Conservation (phyloP, 352 stramenopile species). For the Globisporangium nodosum region DNA sequence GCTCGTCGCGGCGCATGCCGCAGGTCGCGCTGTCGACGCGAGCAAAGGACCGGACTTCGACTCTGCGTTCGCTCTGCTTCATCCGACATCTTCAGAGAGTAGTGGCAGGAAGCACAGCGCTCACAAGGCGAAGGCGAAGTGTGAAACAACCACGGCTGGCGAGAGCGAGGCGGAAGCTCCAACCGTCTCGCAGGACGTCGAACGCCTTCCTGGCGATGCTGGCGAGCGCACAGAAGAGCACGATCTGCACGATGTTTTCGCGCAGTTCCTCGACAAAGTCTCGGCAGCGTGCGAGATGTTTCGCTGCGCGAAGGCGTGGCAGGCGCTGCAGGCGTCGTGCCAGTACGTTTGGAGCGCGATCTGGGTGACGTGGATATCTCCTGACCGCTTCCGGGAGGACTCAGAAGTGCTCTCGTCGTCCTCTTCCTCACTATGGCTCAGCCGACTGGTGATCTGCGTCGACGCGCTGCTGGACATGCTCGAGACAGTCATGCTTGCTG, state of each 20-base stretch:
- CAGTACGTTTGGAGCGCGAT: slow-evolving; percentile 59
- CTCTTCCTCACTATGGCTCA: slow-evolving; percentile 11
- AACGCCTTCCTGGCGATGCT: neutral
- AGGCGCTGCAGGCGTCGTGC: slow-evolving; percentile 39
- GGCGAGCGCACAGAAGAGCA: neutral
- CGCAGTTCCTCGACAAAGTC: slow-evolving; percentile 32
- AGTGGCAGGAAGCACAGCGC: neutral
- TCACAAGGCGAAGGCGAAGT: neutral
- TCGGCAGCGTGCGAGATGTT: slow-evolving; percentile 43
- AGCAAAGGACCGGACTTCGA: slow-evolving; percentile 30
- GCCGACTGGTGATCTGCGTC: slow-evolving; percentile 23
- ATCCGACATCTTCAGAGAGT: neutral
- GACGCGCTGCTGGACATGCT: slow-evolving; percentile 58
- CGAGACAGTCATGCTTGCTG: slow-evolving; percentile 19
- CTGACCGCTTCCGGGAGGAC: slow-evolving; percentile 15
- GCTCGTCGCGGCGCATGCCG: slow-evolving; percentile 17
- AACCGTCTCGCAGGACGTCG: no score
- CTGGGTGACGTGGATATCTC: slow-evolving; percentile 50
- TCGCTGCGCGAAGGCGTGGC: slow-evolving; percentile 36
- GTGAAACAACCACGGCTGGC: neutral
- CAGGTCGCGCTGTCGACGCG: slow-evolving; percentile 14
- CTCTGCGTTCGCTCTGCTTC: slow-evolving; percentile 30
- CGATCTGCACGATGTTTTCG: slow-evolving; percentile 17
- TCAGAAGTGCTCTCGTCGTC: slow-evolving; percentile 1
- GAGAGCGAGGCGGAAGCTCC: neutral